These are phyloP conservation scores for Avena insularis DNA, from an alignment of 176 grass and related monocot species.

Conservation along the genomic window DNA sequence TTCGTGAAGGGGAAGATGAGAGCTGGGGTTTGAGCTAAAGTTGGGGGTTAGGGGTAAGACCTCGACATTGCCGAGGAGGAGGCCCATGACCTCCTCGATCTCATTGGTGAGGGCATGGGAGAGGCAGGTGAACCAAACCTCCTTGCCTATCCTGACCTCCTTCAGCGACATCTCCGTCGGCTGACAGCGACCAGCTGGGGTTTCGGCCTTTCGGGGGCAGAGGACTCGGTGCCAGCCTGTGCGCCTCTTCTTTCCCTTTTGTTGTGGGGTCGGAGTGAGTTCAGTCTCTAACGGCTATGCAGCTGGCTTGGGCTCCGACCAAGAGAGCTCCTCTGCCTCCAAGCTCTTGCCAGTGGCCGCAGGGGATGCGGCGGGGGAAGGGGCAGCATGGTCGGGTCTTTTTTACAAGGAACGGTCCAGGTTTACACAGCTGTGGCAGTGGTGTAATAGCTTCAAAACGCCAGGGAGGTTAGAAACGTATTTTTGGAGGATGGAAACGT, in stretches of 20 bases:
- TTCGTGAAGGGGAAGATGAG: constrained; percentile 9
- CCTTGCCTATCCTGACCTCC: constrained; percentile 81
- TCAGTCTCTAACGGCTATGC: not conserved
- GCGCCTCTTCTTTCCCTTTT: not conserved
- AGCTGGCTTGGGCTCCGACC: constrained; percentile 20
- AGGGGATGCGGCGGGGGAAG: no score
- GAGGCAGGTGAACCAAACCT: constrained; percentile 96
- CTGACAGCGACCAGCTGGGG: constrained; percentile 44
- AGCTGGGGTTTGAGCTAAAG: not conserved
- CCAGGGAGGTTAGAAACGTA: no score
- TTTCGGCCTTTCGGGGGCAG: constrained; percentile 6
- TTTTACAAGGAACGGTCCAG: no score
- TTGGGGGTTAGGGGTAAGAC: not conserved
- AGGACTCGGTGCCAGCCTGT: not conserved
- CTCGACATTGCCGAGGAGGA: constrained; percentile 89
- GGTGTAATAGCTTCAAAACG: no score
- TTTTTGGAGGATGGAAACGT: no score
- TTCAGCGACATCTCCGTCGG: constrained; percentile 72
- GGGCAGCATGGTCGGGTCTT: no score
- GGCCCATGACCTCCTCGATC: constrained; percentile 97
- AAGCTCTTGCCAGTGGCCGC: no score
- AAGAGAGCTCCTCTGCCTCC: no score
- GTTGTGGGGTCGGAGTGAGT: not conserved
- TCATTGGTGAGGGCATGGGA: constrained; percentile 90
- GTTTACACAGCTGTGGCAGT: no score